A percentile compares a stretch with the other conserved stretches of the same genome.
These are phyloP conservation scores for Tuber brumale DNA, from an alignment of 495 filamentous ascomycete genomes.

Conservation along the genomic window DNA sequence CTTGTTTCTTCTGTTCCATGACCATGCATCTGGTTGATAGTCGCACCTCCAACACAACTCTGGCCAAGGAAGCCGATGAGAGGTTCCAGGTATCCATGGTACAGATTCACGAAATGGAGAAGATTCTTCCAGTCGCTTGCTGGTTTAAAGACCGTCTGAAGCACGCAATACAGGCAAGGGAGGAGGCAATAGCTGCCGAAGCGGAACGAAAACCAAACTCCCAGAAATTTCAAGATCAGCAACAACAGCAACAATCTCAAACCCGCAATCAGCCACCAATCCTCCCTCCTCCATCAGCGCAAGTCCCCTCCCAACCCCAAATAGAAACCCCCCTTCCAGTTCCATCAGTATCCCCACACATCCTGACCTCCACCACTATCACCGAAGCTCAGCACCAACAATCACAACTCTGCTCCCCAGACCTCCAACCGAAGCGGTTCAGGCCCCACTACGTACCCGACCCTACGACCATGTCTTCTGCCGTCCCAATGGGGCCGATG, in stretches of 20 bases:
- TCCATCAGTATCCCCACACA: background rate
- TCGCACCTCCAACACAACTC: conserved; percentile 1
- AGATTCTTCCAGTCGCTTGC: conserved; percentile 20
- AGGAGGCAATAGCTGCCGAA: conserved; percentile 45
- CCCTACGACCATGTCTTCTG: background rate
- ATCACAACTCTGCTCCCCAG: background rate
- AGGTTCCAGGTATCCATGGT: conserved; percentile 14
- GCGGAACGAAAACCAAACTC: conserved; percentile 28
- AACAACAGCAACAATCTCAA: background rate
- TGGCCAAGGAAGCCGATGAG: conserved; percentile 12
- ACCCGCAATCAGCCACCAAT: background rate
- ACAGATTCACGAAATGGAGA: conserved; percentile 12
- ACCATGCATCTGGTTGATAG: conserved; percentile 20
- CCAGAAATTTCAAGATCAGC: conserved; percentile 4
- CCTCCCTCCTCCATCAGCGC: conserved; percentile 40
- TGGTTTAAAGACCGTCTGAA: conserved; percentile 44
- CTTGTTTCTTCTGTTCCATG: conserved; percentile 21
- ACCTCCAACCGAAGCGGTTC: background rate
- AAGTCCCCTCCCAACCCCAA: conserved; percentile 39
- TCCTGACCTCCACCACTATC: background rate
- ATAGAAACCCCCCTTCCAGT: background rate
- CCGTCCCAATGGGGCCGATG: conserved; percentile 42
- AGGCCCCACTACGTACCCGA: background rate
- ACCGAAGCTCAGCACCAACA: background rate
- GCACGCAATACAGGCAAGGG: conserved; percentile 39